Base-by-base conservation (phyloP, 2,329 filamentous ascomycete genomes). In the Paracoccidioides brasiliensis region DNA sequence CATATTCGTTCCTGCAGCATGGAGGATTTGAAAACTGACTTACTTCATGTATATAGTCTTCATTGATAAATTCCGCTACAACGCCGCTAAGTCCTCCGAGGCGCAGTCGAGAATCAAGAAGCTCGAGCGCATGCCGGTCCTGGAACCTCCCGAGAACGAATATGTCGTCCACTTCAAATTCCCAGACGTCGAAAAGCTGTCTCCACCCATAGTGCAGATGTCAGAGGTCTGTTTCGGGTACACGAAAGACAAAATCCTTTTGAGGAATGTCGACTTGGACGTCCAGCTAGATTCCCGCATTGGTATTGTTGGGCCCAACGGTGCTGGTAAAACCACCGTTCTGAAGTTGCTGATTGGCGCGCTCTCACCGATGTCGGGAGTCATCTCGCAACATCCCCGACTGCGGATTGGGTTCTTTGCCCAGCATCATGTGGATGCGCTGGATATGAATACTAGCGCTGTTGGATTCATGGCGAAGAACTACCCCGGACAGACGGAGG, bases 31-130 rank as follows among this genome's bases (percentile, higher is more conserved):
- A 48, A 9, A 4, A 37, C 4, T 33, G 30, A 37, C 40, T 52
- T 37, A 54, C 52, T 5, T 32, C 14, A 22, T 22, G 22, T 40
- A 8, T 43, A 40, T 40, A 73, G 85, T 88, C 33, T 98, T 98
- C 73, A 98, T 98, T 74, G 93, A 98, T 80, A 98, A 98, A 75
- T 98, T 98, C 80, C 84, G 93, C 54, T 98, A 98, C 80, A 98
- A 98, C 69, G 93, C 93, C 33, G 93, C 91, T 66, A 98, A 98
- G 72, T 96, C 93, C 0, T 95, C 91, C 7, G 93, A 98, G 77
- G 93, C 93, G 1, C 93, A 98, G 69, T 97, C 91, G 0, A 85
- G 93, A 66, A 97, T 98, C 80, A 98, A 98, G 80, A 98, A 98
- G 70, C 78, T 98, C 59, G 94, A 98, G 72, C 89, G 87, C 67